These are phyloP conservation scores for Groenewaldozyma tartarivorans DNA, from an alignment of 805 yeast genomes.

Conservation along the genomic window DNA sequence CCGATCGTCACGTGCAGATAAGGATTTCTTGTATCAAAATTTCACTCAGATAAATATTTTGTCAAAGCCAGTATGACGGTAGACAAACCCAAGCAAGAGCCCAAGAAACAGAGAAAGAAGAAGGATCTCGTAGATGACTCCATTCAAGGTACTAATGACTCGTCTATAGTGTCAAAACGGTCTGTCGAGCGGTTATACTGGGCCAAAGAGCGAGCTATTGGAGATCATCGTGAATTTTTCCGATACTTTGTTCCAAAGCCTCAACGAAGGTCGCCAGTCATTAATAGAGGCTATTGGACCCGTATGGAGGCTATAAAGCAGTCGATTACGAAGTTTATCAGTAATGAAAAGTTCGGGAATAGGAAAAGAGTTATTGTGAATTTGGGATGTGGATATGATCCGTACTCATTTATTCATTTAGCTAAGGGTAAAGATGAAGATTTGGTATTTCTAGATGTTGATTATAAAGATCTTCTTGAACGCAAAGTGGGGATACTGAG, in stretches of 20 bases:
- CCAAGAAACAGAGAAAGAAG: slow-evolving; percentile 8
- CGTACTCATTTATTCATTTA: slow-evolving; percentile 45
- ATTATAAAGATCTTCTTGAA: slow-evolving; percentile 58
- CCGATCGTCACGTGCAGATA: too few species aligned
- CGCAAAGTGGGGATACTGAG: slow-evolving; percentile 47
- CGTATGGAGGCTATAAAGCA: slow-evolving; percentile 61
- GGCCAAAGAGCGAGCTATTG: slow-evolving; percentile 5
- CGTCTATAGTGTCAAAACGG: slow-evolving; percentile 73
- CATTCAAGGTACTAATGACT: slow-evolving; percentile 77
- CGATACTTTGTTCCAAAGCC: slow-evolving; percentile 56
- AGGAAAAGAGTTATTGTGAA: slow-evolving; percentile 42
- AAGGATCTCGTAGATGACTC: slow-evolving; percentile 39
- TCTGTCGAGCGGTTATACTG: slow-evolving; percentile 59
- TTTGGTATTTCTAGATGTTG: slow-evolving; percentile 58
- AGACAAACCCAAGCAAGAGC: not conserved
- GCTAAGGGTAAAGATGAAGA: slow-evolving; percentile 26
- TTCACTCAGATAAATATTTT: not conserved
- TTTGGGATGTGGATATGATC: slow-evolving; percentile 73
- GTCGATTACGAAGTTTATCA: slow-evolving; percentile 34
- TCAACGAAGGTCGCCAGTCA: slow-evolving; percentile 66
- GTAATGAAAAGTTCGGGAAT: slow-evolving; percentile 17
- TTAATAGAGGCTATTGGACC: slow-evolving; percentile 77
- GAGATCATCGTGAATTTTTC: slow-evolving; percentile 36
- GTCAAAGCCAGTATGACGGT: not conserved
- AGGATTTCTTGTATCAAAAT: too few species aligned